Base-by-base conservation (phyloP, 2,329 filamentous ascomycete species). In the Dactylellina haptotyla region DNA sequence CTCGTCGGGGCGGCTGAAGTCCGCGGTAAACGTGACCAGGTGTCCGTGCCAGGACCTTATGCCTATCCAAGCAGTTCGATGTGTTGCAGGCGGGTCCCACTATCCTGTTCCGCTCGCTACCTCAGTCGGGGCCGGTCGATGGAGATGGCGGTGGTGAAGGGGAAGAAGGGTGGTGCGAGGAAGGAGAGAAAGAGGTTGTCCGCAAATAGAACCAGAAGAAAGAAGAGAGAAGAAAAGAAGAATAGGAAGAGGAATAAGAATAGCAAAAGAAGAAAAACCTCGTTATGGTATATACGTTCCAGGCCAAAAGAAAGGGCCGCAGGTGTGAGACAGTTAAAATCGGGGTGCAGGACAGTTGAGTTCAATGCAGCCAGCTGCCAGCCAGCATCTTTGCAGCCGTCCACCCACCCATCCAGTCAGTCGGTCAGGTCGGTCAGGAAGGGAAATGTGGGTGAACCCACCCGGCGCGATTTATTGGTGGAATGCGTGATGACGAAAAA, bases 121-220 rank as follows among this genome's bases (percentile, higher is more conserved):
- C 41, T 45, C 41, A 2, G 18, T 41, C 37, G 45, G 2, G 30
- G 32, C 18, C 32, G 32, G 18, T 1, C 37, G 37, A 41, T 20
- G 30, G 30, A 14, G 45, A 37, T 23, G 41, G 32, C 12, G n/a
- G 43, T 14, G 53, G 70, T 71, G 56, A 65, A 69, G 50, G 75
- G 75, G 57, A 77, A 77, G 77, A 74, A 77, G 78, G 57, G 71
- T 41, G 74, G 39, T n/a, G 37, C 32, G 3, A 20, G 28, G 23
- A 30, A 54, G 16, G 12, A 32, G 18, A n/a, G 3, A 28, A 54
- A 30, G 25, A 39, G 54, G 23, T 43, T 32, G 48, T 34, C 64
- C 69, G 56, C 23, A 53, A 25, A 26, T 28, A 48, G 12, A 43
- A 34, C 37, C n/a, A 20, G 14, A 48, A 14, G 5, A 6, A 41